Conservation (phyloP, 2,329 filamentous ascomycete species). For the Westerdykella ornata region DNA sequence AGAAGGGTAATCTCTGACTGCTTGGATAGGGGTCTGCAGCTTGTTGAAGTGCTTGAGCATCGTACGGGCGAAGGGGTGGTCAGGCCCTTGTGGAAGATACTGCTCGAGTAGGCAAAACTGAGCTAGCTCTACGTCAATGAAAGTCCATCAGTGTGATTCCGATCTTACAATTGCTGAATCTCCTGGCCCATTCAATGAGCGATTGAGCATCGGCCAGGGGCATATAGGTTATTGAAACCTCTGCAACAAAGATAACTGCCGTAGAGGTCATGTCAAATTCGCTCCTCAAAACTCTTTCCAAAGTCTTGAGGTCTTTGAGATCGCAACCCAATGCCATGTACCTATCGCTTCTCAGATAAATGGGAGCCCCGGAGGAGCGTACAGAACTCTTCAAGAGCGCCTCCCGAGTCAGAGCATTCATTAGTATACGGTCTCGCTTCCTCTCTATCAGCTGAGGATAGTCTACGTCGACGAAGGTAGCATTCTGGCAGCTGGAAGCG, state of each 20-base stretch:
- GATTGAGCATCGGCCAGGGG: constrained; percentile 63
- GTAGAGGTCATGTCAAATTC: constrained; percentile 54
- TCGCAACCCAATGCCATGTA: constrained; percentile 81
- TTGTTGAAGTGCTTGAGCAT: constrained; percentile 83
- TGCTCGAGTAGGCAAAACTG: constrained; percentile 86
- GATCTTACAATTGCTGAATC: constrained; percentile 56
- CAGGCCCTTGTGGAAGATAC: constrained; percentile 67
- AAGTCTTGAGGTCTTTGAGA: constrained; percentile 57
- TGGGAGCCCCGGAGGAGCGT: constrained; percentile 21
- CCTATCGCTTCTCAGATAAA: constrained; percentile 49
- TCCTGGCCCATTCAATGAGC: constrained; percentile 71
- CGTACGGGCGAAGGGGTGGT: constrained; percentile 77
- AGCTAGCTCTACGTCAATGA: constrained; percentile 42
- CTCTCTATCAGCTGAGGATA: constrained; percentile 71
- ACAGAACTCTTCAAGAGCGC: constrained; percentile 23
- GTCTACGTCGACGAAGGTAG: constrained; percentile 76
- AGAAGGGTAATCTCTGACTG: constrained; percentile 62
- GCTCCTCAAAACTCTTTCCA: constrained; percentile 54
- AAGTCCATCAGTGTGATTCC: not conserved
- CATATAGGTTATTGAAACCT: constrained; percentile 92
- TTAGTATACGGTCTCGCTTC: constrained; percentile 63
- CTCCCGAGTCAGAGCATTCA: constrained; percentile 43
- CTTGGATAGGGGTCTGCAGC: constrained; percentile 69
- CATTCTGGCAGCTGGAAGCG: constrained; percentile 50
- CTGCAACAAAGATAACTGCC: constrained; percentile 71